Evolutionary conservation across 2,329 filamentous ascomycete genomes (phyloP), one percentile per base, ranked within the genome.

Genomic region (Colletotrichum sp.): DNA sequence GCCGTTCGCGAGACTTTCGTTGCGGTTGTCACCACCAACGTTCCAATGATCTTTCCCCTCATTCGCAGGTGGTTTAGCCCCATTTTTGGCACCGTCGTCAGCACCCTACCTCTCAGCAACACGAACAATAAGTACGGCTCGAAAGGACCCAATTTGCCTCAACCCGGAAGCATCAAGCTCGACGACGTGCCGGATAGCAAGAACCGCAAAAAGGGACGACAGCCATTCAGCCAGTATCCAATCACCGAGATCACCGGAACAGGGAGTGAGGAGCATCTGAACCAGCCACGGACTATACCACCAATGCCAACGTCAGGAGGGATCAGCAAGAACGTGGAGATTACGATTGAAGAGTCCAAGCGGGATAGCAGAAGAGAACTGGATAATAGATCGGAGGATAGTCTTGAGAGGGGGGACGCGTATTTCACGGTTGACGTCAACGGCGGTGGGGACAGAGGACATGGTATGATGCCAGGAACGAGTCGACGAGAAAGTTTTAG

Each of bases 1-100:
- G 78, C 77, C 48, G 71, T 79, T 63, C 77, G 78, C 21, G 78
- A 79, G 52, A 67, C 66, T 2, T 78, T 78, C 34, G 78, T 79
- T 10, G 77, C 78, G 8, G 71, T 79, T 36, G 72, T 78, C 36
- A 78, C 77, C 2, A 71, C 75, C 28, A 79, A 78, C n/a, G n/a
- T 77, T 21, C 78, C 77, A 0, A 75, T 79, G 70, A 73, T 76
- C 36, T 78, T 76, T 30, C 69, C 60, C 8, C 55, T 74, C 9
- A 3, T 77, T 4, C 66, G 76, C 15, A 64, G 48, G 28, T 74
- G 73, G 70, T 43, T 77, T 18, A 74, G 24, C 16, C 76, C 76
- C 39, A 8, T 77, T 36, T 63, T 76, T 13, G 71, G 74, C 34
- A 60, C 70, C 6, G 43, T 52, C 43, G 43, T 52, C n/a, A 52